Base-by-base conservation (phyloP, 257 asterid species). In the Thymus mandschuricus region DNA sequence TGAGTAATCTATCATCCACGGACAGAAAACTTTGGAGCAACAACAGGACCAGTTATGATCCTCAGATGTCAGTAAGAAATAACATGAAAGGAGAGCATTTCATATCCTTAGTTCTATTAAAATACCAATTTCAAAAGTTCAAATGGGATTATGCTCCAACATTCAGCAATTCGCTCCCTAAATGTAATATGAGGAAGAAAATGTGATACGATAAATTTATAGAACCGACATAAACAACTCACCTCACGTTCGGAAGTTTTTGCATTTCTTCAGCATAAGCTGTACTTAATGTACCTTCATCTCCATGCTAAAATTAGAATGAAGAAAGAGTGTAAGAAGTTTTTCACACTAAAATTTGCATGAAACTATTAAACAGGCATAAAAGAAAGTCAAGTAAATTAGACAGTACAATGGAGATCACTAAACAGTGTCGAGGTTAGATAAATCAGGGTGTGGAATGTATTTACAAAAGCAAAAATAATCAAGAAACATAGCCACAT, bases 261-360 rank as follows among this genome's bases (percentile, higher is more conserved):
- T 86, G 82, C 90, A 86, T 88, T 82, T 92, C 96, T 55, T 87
- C 83, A 60, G 90, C 94, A 70, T 81, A 95, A 69, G 93, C 92
- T 66, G 60, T 58, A 79, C 86, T 92, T 71, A 95, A 75, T 77
- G 64, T 66, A 73, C 96, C 99, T 80, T 95, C 99, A 80, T 88
- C 96, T 50, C 98, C 99, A 29, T 87, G 96, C 99, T 95, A 88
- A 85, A 63, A 60, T 76, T 68, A 33, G 51, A 50, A 77, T 65
- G 69, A 75, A 70, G 7, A 55, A 60, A 51, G 68, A 51, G 70
- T 64, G 61, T 38, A 11, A 31, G 15, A 71, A 66, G 34, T 64
- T 29, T 33, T 35, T 41, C 49, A 54, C 3, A 59, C 41, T 31
- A 56, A 60, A 41, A 58, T 15, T 59, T 54, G 68, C 48, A 15